A percentile compares a stretch with the other conserved stretches of the same genome.
Conservation (phyloP, 306 rosid species). For the Quercus robur region DNA sequence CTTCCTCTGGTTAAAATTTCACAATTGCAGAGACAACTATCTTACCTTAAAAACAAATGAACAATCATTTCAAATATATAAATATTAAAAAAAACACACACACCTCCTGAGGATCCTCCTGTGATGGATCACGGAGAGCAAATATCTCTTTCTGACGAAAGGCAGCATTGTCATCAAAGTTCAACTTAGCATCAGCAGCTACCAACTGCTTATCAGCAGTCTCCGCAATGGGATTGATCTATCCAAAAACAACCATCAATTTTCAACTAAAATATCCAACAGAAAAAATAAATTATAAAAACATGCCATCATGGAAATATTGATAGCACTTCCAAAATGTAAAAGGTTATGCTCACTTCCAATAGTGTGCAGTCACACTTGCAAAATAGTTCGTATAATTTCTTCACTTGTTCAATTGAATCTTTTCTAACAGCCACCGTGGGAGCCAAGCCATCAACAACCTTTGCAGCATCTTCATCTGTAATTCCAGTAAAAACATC, state of each 20-base stretch:
- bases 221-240: conserved; percentile 97
- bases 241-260: conserved; percentile 26
- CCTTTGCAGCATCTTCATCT: conserved; percentile 90
- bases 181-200: conserved; percentile 99
- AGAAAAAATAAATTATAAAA: conserved; percentile 1
- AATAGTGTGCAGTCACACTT: conserved; percentile 86
- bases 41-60: conserved; percentile 3
- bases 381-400: conserved; percentile 79
- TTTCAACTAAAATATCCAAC: conserved; percentile 5
- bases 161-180: conserved; percentile 97
- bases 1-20: neutral
- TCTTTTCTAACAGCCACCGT: conserved; percentile 66
- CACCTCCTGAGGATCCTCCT: conserved; percentile 99
- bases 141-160: conserved; percentile 86
- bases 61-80: neutral
- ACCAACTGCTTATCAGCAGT: conserved; percentile 92
- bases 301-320: conserved; percentile 4
- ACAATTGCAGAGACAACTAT: neutral
- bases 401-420: conserved; percentile 96
- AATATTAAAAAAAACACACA: neutral
- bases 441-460: conserved; percentile 96
- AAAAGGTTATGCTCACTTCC: conserved; percentile 64
- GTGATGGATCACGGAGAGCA: conserved; percentile 89
- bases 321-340: neutral
- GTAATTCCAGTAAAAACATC: conserved; percentile 95